Evolutionary conservation across 257 asterid genomes (phyloP).

Genomic region (Solanum ossicruentum): DNA sequence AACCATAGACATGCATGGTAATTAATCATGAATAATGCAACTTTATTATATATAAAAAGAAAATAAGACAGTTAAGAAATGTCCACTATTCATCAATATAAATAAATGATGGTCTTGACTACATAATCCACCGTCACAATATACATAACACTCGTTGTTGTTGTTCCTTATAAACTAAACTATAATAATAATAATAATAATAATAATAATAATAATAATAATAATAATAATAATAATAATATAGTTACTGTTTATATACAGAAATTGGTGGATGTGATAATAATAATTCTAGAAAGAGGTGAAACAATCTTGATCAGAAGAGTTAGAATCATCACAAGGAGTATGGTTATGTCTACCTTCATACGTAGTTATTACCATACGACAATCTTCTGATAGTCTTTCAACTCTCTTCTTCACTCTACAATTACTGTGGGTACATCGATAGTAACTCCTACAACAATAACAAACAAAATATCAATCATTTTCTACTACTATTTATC

Average conservation of each 20-base stretch:
- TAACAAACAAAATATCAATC: neutral
- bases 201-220: too few relatives aligned
- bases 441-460: slow-evolving; percentile 66
- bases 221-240: neutral
- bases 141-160: neutral
- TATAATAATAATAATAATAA: neutral
- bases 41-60: neutral
- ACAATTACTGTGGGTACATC: slow-evolving; percentile 81
- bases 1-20: neutral
- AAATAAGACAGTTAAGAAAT: neutral
- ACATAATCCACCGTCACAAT: neutral
- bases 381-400: slow-evolving; percentile 74
- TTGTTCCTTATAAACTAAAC: neutral
- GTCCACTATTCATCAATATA: neutral
- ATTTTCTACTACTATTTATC: neutral
- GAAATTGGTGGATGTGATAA: neutral
- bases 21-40: neutral
- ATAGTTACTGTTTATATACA: neutral
- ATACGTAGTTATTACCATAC: slow-evolving; percentile 96
- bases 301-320: slow-evolving; percentile 74
- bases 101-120: neutral
- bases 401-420: slow-evolving; percentile 96
- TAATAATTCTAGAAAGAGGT: slow-evolving; percentile 22
- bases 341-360: slow-evolving; percentile 97
- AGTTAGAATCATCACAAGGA: slow-evolving; percentile 79